Base-by-base conservation (phyloP, 2,329 filamentous ascomycete species). In the Aspergillus neotritici region DNA sequence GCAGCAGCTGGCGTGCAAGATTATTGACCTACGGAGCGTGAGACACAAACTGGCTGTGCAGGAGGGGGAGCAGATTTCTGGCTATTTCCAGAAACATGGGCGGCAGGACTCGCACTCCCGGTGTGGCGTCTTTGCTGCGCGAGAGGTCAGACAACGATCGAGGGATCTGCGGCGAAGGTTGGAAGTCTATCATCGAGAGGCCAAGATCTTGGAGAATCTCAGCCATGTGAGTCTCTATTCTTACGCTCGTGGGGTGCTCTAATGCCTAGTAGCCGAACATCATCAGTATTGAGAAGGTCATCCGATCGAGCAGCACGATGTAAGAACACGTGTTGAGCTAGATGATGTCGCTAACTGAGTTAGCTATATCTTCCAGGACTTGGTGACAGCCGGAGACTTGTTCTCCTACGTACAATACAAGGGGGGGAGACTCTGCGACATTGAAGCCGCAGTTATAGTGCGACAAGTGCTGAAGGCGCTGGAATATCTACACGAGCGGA, bases 311-410 rank as follows among this genome's bases (percentile, higher is more conserved):
- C 4, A 70, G 73, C 49, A 77, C 70, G 4, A 67, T 80, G 72
- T 75, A 52, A 58, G 68, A 56, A 5, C 8, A 9, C 8, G 5
- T 2, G 14, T 31, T 6, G 13, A 4, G n/a, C n/a, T 13, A 16
- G 8, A 15, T 13, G 3, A 15, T 15, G 12, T 13, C 28, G 16
- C 55, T 61, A 37, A 56, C 12, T 4, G 5, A 28, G 34, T 21
- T 44, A 77, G 75, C 13, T 83, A 79, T 56, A 76, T 83, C 41
- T 78, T 83, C 46, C 72, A 80, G 55, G 79, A 82, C 34, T 68
- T 83, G 8, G 59, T 80, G 37, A 75, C 77, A 2, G 78, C 71
- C 5, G 80, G 80, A 11, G 79, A 83, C 52, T 65, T 83, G 1
- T 76, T 80, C 50, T 82, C 79, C 0, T 81, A 75, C 48, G 62